Evolutionary conservation across 805 yeast species (phyloP).

Genomic region (Lachancea nothofagi): DNA sequence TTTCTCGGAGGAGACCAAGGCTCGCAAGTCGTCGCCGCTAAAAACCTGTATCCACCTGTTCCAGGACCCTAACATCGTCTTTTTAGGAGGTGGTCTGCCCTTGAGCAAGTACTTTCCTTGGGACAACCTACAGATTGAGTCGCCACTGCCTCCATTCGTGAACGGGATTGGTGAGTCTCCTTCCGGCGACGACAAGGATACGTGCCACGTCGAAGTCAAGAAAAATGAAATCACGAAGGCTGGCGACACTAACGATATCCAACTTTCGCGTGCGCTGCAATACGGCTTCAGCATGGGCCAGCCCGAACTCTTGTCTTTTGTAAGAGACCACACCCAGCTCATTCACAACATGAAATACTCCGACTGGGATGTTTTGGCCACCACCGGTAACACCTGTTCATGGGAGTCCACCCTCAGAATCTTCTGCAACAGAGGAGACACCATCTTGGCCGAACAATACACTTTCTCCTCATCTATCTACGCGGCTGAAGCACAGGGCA

Average conservation of each 20-base stretch:
- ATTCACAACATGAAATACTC: constrained; percentile 44
- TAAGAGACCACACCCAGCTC: constrained; percentile 67
- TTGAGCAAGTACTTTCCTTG: constrained; percentile 89
- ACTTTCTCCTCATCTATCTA: constrained; percentile 82
- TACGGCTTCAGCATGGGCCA: constrained; percentile 86
- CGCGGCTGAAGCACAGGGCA: constrained; percentile 68
- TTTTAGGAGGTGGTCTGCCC: constrained; percentile 95
- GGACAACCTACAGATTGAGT: constrained; percentile 61
- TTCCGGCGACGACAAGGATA: constrained; percentile 33
- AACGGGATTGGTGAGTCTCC: constrained; percentile 70
- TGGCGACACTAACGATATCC: constrained; percentile 52
- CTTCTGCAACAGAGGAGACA: constrained; percentile 71
- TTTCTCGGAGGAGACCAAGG: constrained; percentile 70
- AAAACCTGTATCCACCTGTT: constrained; percentile 79
- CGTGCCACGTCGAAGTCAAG: constrained; percentile 18
- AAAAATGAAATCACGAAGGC: constrained; percentile 38
- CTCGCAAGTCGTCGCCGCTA: constrained; percentile 73
- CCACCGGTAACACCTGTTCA: constrained; percentile 85
- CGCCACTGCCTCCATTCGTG: constrained; percentile 76
- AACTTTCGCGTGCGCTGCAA: constrained; percentile 81
- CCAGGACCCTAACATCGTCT: constrained; percentile 68
- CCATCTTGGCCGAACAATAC: constrained; percentile 76
- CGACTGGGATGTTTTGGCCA: constrained; percentile 68
- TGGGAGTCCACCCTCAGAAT: constrained; percentile 82
- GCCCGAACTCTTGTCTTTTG: constrained; percentile 57